Base-by-base conservation (phyloP, 495 filamentous ascomycete species). In the Daldinia caldariorum region DNA sequence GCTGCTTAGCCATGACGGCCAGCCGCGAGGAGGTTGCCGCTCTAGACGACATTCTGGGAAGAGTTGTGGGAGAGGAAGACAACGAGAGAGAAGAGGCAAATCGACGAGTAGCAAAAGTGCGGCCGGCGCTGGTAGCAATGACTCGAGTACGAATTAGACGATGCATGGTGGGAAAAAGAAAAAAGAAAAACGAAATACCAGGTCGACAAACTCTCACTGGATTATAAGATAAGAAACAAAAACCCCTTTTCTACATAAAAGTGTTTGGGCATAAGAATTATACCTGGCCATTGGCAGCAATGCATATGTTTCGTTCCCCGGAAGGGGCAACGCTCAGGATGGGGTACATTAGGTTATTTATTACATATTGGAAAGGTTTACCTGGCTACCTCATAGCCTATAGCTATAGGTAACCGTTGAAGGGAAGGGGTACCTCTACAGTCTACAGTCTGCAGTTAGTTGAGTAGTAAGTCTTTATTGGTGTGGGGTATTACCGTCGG, bases 1-100 rank as follows among this genome's bases (percentile, higher is more conserved):
- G 81, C 50, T 89, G 86, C 65, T 84, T 83, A 16, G 88, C 85
- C 26, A 88, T 89, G 60, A 86, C 86, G 67, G 91, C 87, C 72
- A 91, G 78, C 73, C 83, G 79, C 69, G 77, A 70, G 18, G 74
- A 68, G 35, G 81, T 79, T 58, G 77, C 49, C 39, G 75, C 63
- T 20, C 70, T 68, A 14, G 80, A 77, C 7, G 75, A 22, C 70
- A 84, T 83, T 63, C 64, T 78, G 20, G 67, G 22, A 26, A 26
- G 26, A 35, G 34, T n/a, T n/a, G n/a, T 35, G 34, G 34, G 2
- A 5, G 9, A 35, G 39, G 72, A 55, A 58, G 61, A 22, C 20
- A 70, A 57, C 32, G 72, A 58, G 20, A 76, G 63, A 22, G 58
- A 54, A 39, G 37, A 59, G 38, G 38, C 45, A 20, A 43, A 39